Base-by-base conservation (phyloP, 2,329 filamentous ascomycete species). In the Alternaria rosae region DNA sequence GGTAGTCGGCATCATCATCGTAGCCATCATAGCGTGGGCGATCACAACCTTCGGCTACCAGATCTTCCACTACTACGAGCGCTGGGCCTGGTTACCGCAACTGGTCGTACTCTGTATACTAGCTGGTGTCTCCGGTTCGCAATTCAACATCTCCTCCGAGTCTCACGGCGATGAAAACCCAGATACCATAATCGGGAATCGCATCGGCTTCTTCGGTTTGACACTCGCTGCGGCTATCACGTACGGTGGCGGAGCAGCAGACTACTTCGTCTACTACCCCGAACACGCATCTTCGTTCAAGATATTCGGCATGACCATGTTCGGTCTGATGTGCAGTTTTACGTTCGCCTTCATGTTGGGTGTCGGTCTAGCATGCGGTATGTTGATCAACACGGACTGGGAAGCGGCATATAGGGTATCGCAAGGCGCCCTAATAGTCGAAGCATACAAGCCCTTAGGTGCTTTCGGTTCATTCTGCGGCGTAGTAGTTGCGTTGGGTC, bases 161-260 rank as follows among this genome's bases (percentile, higher is more conserved):
- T 88, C 85, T 2, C 75, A 78, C 0, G 87, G 85, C n/a, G 81
- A 86, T 47, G 70, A 81, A 13, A 76, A 82, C 44, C 61, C 70
- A 8, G 57, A 62, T n/a, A 87, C 86, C 3, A 70, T 89, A 8
- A 79, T 81, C 13, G 88, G 86, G 21, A 86, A 87, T 62, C 81
- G 86, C 3, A 80, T 92, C 30, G 90, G 88, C 5, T 93, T 91
- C 77, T 90, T 93, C 76, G 89, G 87, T 11, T 81, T 92, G 48
- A 91, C 87, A 66, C 81, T 91, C 12, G 88, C 88, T 21, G 86
- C 86, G 2, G 87, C 87, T 8, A 85, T 90, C 55, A 89, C 88
- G 2, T 92, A 90, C 73, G 81, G 86, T 2, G 86, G 87, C 5
- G 84, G 85, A 2, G 87, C 86, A n/a, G 87, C 87, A 0, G 89